These are phyloP conservation scores for Cladosporium sp. DNA, from an alignment of 2,329 filamentous ascomycete genomes.

Conservation along the genomic window DNA sequence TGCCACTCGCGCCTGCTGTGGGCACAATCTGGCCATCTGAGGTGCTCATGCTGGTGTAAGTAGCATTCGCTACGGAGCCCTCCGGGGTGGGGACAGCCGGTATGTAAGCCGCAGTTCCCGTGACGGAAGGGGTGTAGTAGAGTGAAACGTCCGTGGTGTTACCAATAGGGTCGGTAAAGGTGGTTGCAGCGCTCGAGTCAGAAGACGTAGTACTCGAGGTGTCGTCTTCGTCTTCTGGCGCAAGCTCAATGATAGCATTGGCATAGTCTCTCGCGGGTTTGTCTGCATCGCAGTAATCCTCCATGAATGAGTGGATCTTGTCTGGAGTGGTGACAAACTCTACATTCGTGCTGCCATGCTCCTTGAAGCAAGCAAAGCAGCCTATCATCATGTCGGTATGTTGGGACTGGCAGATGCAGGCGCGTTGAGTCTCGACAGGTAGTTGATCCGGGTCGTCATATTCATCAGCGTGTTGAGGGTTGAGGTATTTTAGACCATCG, in stretches of 20 bases:
- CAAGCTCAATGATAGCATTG: too few relatives aligned
- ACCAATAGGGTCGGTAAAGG: not conserved
- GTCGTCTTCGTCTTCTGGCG: not conserved
- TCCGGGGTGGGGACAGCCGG: not conserved
- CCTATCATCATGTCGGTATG: not conserved
- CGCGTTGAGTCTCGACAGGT: constrained; percentile 16
- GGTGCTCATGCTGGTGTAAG: not conserved
- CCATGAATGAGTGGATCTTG: constrained; percentile 15
- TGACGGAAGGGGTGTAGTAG: not conserved
- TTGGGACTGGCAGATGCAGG: constrained; percentile 3
- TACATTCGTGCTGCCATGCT: not conserved
- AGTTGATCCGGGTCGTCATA: not conserved
- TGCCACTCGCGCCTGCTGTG: not conserved
- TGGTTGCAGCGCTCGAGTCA: not conserved
- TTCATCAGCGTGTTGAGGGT: not conserved
- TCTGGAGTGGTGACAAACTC: not conserved
- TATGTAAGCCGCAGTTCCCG: not conserved
- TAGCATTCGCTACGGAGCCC: constrained; percentile 8
- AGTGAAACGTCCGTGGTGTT: not conserved
- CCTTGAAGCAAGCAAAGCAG: not conserved
- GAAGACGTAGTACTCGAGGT: not conserved
- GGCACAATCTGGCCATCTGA: constrained; percentile 1
- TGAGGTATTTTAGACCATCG: not conserved
- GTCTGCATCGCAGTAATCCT: constrained; percentile 25
- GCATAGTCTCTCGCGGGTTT: constrained; percentile 24